Conservation (phyloP, 2,329 filamentous ascomycete genomes). For the Xylariaceae sp. region DNA sequence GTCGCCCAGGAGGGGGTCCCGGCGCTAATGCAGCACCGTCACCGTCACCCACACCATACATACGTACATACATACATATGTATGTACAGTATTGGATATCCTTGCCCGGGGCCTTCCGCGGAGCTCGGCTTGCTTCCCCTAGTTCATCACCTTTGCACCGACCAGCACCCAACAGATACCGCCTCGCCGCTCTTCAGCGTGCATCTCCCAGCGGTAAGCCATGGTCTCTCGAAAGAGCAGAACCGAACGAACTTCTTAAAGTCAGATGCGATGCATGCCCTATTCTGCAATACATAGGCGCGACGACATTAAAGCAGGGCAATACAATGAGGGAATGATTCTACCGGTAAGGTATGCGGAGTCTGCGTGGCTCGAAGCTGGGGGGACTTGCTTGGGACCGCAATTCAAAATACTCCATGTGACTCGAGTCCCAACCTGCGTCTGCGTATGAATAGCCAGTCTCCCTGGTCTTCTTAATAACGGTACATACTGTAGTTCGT, state of each 20-base stretch:
- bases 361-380: not conserved
- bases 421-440: too few relatives aligned
- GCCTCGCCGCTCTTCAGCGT: not conserved
- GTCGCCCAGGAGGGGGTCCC: too few relatives aligned
- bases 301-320: not conserved
- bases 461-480: not conserved
- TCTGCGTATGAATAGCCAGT: not conserved
- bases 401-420: too few relatives aligned
- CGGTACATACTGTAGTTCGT: not conserved
- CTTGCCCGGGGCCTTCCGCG: slow-evolving; percentile 2
- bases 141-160: slow-evolving; percentile 8
- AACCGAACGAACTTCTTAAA: not conserved
- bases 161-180: slow-evolving; percentile 2
- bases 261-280: not conserved
- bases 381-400: too few relatives aligned
- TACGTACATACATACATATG: too few relatives aligned
- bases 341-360: not conserved
- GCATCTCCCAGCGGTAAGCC: not conserved
- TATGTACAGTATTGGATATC: not conserved
- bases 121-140: slow-evolving; percentile 18
- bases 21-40: not conserved
- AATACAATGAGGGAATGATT: not conserved
- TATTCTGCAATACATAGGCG: not conserved
- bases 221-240: not conserved
- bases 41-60: too few relatives aligned